Percentiles rank a stretch among this genome's conserved stretches.
These are phyloP conservation scores for Nadsonia commutata DNA, from an alignment of 1,139 yeast genomes.

Conservation along the genomic window DNA sequence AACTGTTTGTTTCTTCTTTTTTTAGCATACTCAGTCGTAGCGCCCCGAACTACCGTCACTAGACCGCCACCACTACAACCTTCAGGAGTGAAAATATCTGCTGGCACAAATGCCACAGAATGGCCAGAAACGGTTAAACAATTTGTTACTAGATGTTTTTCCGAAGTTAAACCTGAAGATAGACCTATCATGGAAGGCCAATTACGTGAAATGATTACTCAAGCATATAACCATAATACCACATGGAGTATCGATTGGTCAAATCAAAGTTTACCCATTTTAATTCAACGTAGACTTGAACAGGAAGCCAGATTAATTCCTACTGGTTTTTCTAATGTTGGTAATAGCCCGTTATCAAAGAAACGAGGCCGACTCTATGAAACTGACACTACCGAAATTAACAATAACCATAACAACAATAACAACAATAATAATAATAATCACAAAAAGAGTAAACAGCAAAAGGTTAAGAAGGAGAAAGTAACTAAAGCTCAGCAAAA, in stretches of 20 bases:
- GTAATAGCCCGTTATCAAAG: constrained; percentile 1
- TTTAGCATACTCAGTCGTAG: neutral
- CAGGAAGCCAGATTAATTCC: constrained; percentile 10
- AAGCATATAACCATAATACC: constrained; percentile 33
- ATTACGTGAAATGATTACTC: constrained; percentile 33
- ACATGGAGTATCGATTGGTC: constrained; percentile 50
- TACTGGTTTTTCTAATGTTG: neutral
- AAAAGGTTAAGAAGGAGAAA: constrained; percentile 7
- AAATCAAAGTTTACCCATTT: constrained; percentile 38
- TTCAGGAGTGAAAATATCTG: too few relatives aligned
- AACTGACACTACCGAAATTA: constrained; percentile 1
- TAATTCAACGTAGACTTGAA: constrained; percentile 18
- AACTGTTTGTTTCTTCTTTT: neutral
- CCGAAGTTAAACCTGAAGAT: constrained; percentile 24
- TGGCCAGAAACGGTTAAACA: constrained; percentile 37
- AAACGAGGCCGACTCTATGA: constrained; percentile 5
- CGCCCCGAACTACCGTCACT: neutral
- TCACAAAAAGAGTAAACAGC: constrained; percentile 5
- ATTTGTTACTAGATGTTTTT: constrained; percentile 35
- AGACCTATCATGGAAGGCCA: constrained; percentile 28
- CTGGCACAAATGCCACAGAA: constrained; percentile 4
- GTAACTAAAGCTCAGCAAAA: too few relatives aligned
- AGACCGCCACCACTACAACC: neutral
- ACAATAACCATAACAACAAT: neutral
- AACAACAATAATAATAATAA: constrained; percentile 1